Percentiles rank a stretch among this genome's conserved stretches.
phyloP scores from a whole-genome alignment of 495 filamentous ascomycete genomes.

The Penicillium samsonianum region DNA sequence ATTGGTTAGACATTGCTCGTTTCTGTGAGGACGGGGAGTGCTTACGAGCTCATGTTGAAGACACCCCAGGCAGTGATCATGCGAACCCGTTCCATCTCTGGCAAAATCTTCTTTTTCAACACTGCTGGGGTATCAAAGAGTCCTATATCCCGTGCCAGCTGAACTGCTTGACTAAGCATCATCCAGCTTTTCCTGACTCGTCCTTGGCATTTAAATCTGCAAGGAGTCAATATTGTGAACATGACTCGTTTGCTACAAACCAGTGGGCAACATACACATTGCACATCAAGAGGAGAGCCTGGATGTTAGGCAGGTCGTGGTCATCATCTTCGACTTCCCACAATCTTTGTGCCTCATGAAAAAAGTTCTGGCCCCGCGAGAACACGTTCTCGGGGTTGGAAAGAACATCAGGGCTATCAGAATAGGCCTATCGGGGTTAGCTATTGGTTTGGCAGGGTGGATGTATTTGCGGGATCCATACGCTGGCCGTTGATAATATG shows the following conservation, averaged over 20 bases:
- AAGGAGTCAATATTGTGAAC: conserved; percentile 16
- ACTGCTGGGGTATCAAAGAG: conserved; percentile 26
- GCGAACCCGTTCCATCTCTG: conserved; percentile 27
- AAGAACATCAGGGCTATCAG: conserved; percentile 53
- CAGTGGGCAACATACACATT: conserved; percentile 33
- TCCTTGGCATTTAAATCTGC: conserved; percentile 37
- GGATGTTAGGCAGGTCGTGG: conserved; percentile 36
- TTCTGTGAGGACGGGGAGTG: neutral
- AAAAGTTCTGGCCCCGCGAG: conserved; percentile 37
- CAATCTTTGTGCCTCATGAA: conserved; percentile 37
- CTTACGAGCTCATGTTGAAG: conserved; percentile 38
- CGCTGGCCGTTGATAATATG: conserved; percentile 43
- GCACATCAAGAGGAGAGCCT: conserved; percentile 41
- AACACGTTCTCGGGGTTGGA: conserved; percentile 27
- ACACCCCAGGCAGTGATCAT: conserved; percentile 40
- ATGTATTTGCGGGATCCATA: conserved; percentile 23
- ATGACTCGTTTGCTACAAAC: neutral
- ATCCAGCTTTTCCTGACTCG: conserved; percentile 36
- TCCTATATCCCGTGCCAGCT: conserved; percentile 37
- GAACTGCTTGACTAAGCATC: conserved; percentile 38
- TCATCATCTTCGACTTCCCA: conserved; percentile 39
- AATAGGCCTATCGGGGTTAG: conserved; percentile 33
- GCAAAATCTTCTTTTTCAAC: conserved; percentile 15
- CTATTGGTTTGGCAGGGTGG: neutral
- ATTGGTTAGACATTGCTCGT: conserved; percentile 13